These are phyloP conservation scores for Coemansia sp. DNA, from an alignment of 192 early-diverging fungal genomes.

Conservation along the genomic window DNA sequence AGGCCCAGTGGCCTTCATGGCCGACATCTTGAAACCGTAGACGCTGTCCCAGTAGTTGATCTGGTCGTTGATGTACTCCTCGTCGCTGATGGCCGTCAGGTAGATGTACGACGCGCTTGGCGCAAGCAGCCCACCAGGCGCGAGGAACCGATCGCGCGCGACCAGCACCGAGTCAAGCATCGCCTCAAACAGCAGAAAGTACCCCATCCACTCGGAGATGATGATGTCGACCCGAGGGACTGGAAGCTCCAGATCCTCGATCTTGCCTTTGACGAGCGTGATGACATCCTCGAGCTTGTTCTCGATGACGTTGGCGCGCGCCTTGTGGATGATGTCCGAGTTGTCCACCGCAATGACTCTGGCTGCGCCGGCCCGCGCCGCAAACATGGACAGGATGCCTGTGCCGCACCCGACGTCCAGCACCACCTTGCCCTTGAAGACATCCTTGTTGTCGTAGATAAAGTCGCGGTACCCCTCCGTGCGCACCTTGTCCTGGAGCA, in stretches of 20 bases:
- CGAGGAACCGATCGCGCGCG: slow-evolving; percentile 85
- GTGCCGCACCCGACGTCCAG: slow-evolving; percentile 96
- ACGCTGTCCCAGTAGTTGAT: slow-evolving; percentile 89
- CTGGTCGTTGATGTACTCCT: slow-evolving; percentile 80
- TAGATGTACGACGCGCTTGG: slow-evolving; percentile 91
- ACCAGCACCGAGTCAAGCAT: slow-evolving; percentile 70
- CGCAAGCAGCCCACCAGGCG: slow-evolving; percentile 91
- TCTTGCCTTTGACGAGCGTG: slow-evolving; percentile 91
- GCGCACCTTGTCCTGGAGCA: slow-evolving; percentile 95
- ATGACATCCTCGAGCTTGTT: slow-evolving; percentile 78
- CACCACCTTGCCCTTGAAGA: slow-evolving; percentile 85
- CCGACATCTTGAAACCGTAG: slow-evolving; percentile 92
- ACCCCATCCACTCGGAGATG: slow-evolving; percentile 97
- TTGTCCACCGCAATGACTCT: slow-evolving; percentile 87
- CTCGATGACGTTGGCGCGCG: slow-evolving; percentile 75
- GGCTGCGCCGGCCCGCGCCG: slow-evolving; percentile 92
- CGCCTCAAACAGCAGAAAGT: slow-evolving; percentile 94
- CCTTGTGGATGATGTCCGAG: slow-evolving; percentile 58
- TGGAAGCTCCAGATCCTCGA: slow-evolving; percentile 66
- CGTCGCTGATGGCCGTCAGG: slow-evolving; percentile 85
- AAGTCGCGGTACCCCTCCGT: slow-evolving; percentile 94
- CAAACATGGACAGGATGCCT: slow-evolving; percentile 96
- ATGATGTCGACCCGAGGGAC: slow-evolving; percentile 91
- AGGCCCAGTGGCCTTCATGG: slow-evolving; percentile 69
- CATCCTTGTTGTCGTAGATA: slow-evolving; percentile 81